phyloP scores from a whole-genome alignment of 306 rosid genomes.

The Cercis canadensis region DNA sequence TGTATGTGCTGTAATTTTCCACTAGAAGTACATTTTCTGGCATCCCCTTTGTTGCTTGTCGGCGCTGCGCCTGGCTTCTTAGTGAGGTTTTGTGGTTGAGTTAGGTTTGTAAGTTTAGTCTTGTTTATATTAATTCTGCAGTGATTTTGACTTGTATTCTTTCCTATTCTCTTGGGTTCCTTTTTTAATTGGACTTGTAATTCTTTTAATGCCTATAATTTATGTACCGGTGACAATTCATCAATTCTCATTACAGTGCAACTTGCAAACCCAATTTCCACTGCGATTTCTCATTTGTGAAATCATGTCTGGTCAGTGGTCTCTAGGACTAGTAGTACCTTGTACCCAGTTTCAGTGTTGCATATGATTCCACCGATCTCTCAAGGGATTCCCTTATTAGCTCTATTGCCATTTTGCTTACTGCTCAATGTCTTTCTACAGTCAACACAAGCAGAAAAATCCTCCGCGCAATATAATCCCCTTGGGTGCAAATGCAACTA shows the following conservation, averaged over 20 bases:
- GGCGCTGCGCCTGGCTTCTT: constrained; percentile 43
- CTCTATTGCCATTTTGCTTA: too few relatives aligned
- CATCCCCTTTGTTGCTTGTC: constrained; percentile 27
- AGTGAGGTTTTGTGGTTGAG: constrained; percentile 58
- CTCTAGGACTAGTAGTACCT: too few relatives aligned
- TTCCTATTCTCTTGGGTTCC: constrained; percentile 44
- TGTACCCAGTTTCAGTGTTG: too few relatives aligned
- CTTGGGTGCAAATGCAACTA: too few relatives aligned
- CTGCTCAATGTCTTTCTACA: too few relatives aligned
- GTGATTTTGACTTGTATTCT: constrained; percentile 61
- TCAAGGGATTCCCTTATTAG: too few relatives aligned
- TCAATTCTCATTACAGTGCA: constrained; percentile 45
- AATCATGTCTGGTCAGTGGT: too few relatives aligned
- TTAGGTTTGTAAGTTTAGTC: constrained; percentile 55
- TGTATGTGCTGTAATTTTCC: constrained; percentile 46
- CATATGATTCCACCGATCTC: too few relatives aligned
- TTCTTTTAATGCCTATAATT: constrained; percentile 63
- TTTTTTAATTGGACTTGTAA: constrained; percentile 52
- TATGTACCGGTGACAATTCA: constrained; percentile 52
- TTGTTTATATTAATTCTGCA: constrained; percentile 62
- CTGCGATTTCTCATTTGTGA: too few relatives aligned
- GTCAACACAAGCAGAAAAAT: too few relatives aligned
- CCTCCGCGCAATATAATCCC: too few relatives aligned
- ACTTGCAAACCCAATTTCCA: too few relatives aligned
- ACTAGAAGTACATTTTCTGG: constrained; percentile 35